A percentile compares a stretch with the other conserved stretches of the same genome.
phyloP scores from a whole-genome alignment of 2,329 filamentous ascomycete genomes.

The Talaromyces sp. region DNA sequence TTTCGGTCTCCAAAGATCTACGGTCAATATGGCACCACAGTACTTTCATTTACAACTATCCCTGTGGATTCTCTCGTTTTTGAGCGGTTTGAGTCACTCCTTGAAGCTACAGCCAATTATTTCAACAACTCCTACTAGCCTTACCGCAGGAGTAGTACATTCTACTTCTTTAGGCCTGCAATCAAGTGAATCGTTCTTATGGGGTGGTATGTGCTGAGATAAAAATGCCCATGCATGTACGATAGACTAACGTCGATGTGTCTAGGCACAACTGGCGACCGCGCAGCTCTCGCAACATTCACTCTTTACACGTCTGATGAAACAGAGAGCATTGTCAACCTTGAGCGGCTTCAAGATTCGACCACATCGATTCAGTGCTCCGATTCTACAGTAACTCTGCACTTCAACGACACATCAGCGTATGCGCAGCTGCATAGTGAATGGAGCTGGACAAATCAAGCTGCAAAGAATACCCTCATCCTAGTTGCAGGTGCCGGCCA shows the following conservation, averaged over 20 bases:
- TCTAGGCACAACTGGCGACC: neutral
- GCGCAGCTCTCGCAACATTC: slow-evolving; percentile 5
- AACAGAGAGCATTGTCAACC: slow-evolving; percentile 8
- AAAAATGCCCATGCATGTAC: neutral
- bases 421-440: slow-evolving; percentile 4
- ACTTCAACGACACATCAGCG: neutral
- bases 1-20: neutral
- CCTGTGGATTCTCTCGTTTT: neutral
- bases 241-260: neutral
- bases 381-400: slow-evolving; percentile 1
- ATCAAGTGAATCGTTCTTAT: slow-evolving; percentile 12
- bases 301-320: slow-evolving; percentile 5
- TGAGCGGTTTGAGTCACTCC: neutral
- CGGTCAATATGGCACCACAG: neutral
- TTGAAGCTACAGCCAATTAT: slow-evolving; percentile 6
- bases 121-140: neutral
- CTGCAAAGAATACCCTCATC: slow-evolving; percentile 20
- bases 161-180: slow-evolving; percentile 3
- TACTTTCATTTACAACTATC: neutral
- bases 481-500: slow-evolving; percentile 24
- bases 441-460: slow-evolving; percentile 25
- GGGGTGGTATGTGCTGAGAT: neutral
- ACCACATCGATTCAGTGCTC: slow-evolving; percentile 6
- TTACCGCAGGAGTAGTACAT: slow-evolving; percentile 3
- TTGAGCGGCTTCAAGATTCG: slow-evolving; percentile 7